These are phyloP conservation scores for Salix dunnii DNA, from an alignment of 345 rosid species.

Conservation along the genomic window DNA sequence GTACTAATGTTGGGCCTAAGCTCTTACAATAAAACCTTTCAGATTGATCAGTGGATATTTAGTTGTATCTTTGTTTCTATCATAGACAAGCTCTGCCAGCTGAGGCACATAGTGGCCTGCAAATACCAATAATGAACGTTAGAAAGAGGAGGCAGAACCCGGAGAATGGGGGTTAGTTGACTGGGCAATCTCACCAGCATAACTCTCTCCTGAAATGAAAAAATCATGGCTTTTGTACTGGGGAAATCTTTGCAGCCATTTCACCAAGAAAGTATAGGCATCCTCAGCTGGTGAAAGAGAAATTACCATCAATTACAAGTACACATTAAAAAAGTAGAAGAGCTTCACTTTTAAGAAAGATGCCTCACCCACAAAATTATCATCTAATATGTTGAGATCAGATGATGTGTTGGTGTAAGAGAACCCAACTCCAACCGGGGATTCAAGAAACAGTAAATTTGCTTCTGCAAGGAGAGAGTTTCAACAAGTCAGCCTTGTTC, in stretches of 20 bases:
- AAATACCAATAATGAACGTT: not conserved
- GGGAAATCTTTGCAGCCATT: slow-evolving; percentile 40
- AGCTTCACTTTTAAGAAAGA: not conserved
- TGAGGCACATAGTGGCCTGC: slow-evolving; percentile 66
- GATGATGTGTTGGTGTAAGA: slow-evolving; percentile 63
- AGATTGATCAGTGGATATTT: slow-evolving; percentile 34
- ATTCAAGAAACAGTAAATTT: slow-evolving; percentile 60
- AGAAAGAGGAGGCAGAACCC: not conserved
- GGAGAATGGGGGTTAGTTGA: too few species aligned
- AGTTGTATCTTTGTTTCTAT: slow-evolving; percentile 39
- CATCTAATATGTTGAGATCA: slow-evolving; percentile 44
- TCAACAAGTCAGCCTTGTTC: not conserved
- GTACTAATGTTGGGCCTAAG: too few species aligned
- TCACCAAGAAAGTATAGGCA: slow-evolving; percentile 29
- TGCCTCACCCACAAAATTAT: slow-evolving; percentile 49
- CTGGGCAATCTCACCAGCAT: slow-evolving; percentile 20
- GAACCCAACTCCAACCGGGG: slow-evolving; percentile 69
- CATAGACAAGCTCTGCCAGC: slow-evolving; percentile 54
- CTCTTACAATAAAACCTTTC: slow-evolving; percentile 33
- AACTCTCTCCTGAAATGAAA: slow-evolving; percentile 41
- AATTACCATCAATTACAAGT: not conserved
- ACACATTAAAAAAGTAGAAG: not conserved
- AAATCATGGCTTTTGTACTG: slow-evolving; percentile 33
- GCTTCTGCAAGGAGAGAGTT: slow-evolving; percentile 34
- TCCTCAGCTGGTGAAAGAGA: slow-evolving; percentile 24